These are phyloP conservation scores for Zostera marina DNA, from an alignment of 116 monocot genomes.

Conservation along the genomic window DNA sequence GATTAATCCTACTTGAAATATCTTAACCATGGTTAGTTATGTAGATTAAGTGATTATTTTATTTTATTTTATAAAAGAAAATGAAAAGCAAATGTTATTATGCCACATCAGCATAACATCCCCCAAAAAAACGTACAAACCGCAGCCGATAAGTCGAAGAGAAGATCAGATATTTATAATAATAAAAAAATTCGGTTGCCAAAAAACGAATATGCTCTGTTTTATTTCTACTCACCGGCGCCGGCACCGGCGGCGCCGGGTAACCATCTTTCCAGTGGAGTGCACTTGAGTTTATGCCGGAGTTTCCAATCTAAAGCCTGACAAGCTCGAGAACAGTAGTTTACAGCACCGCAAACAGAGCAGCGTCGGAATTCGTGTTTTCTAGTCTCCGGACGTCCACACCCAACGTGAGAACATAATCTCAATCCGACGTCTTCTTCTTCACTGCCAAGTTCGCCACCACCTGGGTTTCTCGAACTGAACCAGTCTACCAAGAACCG, in stretches of 20 bases:
- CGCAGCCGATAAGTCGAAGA: too few relatives aligned
- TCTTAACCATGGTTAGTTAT: too few relatives aligned
- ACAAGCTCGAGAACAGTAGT: slow-evolving; percentile 66
- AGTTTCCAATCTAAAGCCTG: slow-evolving; percentile 53
- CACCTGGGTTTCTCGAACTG: background rate
- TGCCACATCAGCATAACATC: too few relatives aligned
- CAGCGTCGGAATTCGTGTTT: slow-evolving; percentile 53
- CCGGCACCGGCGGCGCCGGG: background rate
- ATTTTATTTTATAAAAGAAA: too few relatives aligned
- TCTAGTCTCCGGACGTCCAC: slow-evolving; percentile 58
- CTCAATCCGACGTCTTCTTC: slow-evolving; percentile 10
- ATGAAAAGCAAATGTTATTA: too few relatives aligned
- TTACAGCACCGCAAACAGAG: slow-evolving; percentile 36
- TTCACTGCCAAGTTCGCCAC: background rate
- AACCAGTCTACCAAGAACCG: slow-evolving; percentile 68
- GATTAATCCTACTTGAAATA: too few relatives aligned
- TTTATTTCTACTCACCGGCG: background rate
- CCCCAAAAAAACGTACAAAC: too few relatives aligned
- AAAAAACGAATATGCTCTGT: background rate
- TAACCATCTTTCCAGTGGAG: slow-evolving; percentile 6
- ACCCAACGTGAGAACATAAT: slow-evolving; percentile 31
- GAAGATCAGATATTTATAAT: background rate
- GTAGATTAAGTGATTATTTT: too few relatives aligned
- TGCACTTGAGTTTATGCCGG: slow-evolving; percentile 7
- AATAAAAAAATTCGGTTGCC: background rate